These are phyloP conservation scores for Colletotrichum siamense DNA, from an alignment of 2,329 filamentous ascomycete species.

Conservation along the genomic window DNA sequence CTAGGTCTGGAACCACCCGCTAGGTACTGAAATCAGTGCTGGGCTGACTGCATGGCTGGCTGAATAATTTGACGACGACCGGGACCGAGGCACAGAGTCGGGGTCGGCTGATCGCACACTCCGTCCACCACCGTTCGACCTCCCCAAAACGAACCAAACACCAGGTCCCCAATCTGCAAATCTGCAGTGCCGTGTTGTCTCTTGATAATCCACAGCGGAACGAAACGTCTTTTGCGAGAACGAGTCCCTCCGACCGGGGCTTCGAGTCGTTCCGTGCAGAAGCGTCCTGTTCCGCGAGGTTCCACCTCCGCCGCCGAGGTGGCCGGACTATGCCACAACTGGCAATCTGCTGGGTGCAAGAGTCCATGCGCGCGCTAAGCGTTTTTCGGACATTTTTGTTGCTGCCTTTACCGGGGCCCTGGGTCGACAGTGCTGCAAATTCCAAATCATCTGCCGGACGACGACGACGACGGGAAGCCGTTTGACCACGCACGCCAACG, in stretches of 20 bases:
- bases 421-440: not conserved
- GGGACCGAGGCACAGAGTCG: constrained; percentile 1
- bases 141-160: not conserved
- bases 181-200: not conserved
- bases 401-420: not conserved
- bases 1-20: no score
- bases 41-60: not conserved
- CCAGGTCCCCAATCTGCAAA: not conserved
- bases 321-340: constrained; percentile 6
- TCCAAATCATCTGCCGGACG: constrained; percentile 10
- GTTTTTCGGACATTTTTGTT: not conserved
- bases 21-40: not conserved
- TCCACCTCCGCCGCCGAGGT: constrained; percentile 4
- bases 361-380: not conserved
- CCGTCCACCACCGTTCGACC: not conserved
- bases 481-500: not conserved
- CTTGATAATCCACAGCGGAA: not conserved
- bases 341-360: not conserved
- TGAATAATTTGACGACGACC: not conserved
- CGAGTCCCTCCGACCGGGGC: not conserved
- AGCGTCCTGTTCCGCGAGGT: not conserved
- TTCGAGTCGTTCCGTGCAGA: not conserved
- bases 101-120: constrained; percentile 2
- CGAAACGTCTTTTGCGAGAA: not conserved
- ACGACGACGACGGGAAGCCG: not conserved